Evolutionary conservation across 2,329 filamentous ascomycete genomes (phyloP), one percentile per base, ranked within the genome.

Genomic region (Venturia nashicola): DNA sequence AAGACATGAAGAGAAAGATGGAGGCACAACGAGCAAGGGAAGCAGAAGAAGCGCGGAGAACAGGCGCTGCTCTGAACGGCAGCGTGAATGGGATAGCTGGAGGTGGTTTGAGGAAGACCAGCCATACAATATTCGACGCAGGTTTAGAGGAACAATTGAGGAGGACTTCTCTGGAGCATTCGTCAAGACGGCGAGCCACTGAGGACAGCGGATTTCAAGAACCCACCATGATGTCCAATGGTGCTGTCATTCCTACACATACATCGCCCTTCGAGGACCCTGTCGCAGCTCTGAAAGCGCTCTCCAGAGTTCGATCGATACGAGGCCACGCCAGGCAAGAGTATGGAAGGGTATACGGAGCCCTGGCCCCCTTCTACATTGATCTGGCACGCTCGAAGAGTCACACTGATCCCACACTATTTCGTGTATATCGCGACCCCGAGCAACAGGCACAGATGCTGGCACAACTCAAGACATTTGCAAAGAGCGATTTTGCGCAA

Each of bases 391-490:
- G 79, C 66, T 86, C 87, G 2, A 85, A 81, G 76, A 90, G 79
- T 67, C 90, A 89, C 76, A 84, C 89, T 16, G 89, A 97, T 68
- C 90, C 90, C 7, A 80, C 91, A 42, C 80, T 97, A 9, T 99
- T 97, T 75, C 86, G 89, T 69, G 88, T 88, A 12, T 97, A 95
- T 72, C 83, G 86, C 51, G 89, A 96, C 68, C 93, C 94, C 0
- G 90, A 96, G 73, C 85, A 91, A 65, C 94, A 97, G 76, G 94
- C 94, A 8, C 86, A 86, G 70, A 94, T 99, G 82, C 80, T 99
- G 64, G 81, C 88, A 20, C 93, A 96, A 70, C 76, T 99, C 65
- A 83, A 84, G 65, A 80, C 80, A 0, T 99, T 99, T 74, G 81
- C 88, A 11, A 86, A 85, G 70, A 91, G 89, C 71, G 94, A 99